Evolutionary conservation across 2,329 filamentous ascomycete species (phyloP).

Genomic region (Epichloe elymi): DNA sequence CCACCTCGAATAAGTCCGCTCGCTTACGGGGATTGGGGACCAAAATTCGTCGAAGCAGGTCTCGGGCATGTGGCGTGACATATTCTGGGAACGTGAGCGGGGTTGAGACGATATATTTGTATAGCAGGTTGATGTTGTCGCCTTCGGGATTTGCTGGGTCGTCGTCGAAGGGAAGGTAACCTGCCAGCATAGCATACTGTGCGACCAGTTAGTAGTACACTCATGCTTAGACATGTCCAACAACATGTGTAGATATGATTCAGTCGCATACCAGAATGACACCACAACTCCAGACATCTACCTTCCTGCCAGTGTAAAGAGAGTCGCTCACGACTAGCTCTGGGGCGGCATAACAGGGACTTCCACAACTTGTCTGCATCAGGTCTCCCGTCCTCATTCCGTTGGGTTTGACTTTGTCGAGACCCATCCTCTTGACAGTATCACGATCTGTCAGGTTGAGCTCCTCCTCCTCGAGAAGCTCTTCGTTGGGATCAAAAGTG

Average conservation of each 20-base stretch:
- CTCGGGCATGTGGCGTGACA: conserved; percentile 89
- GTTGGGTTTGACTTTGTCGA: conserved; percentile 65
- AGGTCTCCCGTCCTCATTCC: conserved; percentile 78
- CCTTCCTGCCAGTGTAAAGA: conserved; percentile 91
- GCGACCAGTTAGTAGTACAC: not conserved
- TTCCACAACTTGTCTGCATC: conserved; percentile 98
- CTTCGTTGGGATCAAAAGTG: conserved; percentile 82
- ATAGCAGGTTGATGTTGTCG: conserved; percentile 96
- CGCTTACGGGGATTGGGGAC: conserved; percentile 91
- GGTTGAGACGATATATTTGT: conserved; percentile 98
- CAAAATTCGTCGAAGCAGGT: conserved; percentile 81
- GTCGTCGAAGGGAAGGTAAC: conserved; percentile 94
- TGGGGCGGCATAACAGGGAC: conserved; percentile 92
- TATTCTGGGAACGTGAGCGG: conserved; percentile 97
- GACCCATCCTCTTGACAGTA: conserved; percentile 71
- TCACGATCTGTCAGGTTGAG: conserved; percentile 76
- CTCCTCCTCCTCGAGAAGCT: conserved; percentile 82
- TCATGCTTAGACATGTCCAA: too few species aligned
- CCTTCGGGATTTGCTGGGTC: conserved; percentile 96
- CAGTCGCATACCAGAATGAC: conserved; percentile 72
- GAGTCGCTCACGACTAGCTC: conserved; percentile 96
- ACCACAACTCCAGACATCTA: conserved; percentile 98
- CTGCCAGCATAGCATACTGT: conserved; percentile 98
- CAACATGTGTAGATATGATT: not conserved
- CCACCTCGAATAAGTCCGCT: conserved; percentile 93